Evolutionary conservation across 257 asterid species (phyloP).

Genomic region (Avicennia marina): DNA sequence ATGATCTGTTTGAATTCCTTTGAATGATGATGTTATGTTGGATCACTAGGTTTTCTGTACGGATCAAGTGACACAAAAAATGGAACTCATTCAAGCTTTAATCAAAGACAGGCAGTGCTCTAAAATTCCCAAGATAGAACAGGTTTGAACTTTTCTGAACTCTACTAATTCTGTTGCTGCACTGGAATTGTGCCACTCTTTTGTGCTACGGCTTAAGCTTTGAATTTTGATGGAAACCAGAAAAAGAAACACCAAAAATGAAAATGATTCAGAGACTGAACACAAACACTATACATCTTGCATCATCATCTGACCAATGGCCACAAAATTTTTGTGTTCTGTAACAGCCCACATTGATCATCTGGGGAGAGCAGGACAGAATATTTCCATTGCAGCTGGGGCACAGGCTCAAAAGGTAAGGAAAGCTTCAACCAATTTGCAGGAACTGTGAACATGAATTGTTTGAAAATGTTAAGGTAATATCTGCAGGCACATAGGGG

Average conservation of each 20-base stretch:
- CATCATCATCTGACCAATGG: too few species aligned
- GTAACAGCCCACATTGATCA: constrained; percentile 64
- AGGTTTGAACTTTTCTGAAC: constrained; percentile 33
- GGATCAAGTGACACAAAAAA: constrained; percentile 52
- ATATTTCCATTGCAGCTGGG: constrained; percentile 80
- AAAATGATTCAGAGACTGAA: too few species aligned
- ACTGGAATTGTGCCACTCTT: too few species aligned
- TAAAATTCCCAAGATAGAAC: constrained; percentile 52
- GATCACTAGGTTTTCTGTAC: constrained; percentile 87
- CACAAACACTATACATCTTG: too few species aligned
- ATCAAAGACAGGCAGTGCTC: constrained; percentile 55
- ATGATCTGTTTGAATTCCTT: too few species aligned
- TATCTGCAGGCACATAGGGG: constrained; percentile 68
- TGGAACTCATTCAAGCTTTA: constrained; percentile 64
- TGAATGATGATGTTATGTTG: too few species aligned
- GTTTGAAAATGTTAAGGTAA: not conserved
- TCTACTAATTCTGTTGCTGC: too few species aligned
- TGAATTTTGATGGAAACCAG: too few species aligned
- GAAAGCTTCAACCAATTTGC: not conserved
- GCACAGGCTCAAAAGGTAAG: constrained; percentile 60
- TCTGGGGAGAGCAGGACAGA: constrained; percentile 86
- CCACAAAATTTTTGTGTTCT: too few species aligned
- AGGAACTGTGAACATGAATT: not conserved
- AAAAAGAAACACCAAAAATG: too few species aligned
- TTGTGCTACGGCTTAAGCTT: too few species aligned